Base-by-base conservation (phyloP, 2,329 filamentous ascomycete genomes). In the Chrysosphaeria jannelii region DNA sequence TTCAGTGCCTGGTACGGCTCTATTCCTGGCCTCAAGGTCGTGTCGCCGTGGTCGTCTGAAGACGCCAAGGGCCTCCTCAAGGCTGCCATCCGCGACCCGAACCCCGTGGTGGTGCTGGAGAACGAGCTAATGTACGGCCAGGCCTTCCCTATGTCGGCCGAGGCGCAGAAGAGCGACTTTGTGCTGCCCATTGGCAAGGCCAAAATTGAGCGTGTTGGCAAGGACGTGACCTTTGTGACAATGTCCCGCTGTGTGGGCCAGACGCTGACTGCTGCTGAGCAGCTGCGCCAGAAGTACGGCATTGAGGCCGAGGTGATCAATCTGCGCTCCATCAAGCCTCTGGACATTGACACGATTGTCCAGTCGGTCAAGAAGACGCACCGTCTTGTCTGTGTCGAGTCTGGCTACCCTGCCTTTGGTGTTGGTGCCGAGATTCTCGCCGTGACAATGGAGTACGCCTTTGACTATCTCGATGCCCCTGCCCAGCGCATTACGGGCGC, bases 321-420 rank as follows among this genome's bases (percentile, higher is more conserved):
- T 58, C 66, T 97, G 41, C 78, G 85, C 39, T 91, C 79, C 35
- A 53, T 97, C 51, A 97, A 93, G 60, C 85, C 85, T 20, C 61
- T 97, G 34, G 85, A 97, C 40, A 59, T 97, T 29, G 79, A 93
- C 48, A 60, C 76, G 34, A 93, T 97, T 39, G 57, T 93, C 47
- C 78, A 88, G 47, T 91, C 79, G 8, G 68, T 97, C 44, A 93
- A 97, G 72, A 97, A 97, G 69, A 97, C 85, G 10, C 70, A 74
- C 44, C 72, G 70, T 40, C 63, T 97, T 31, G 59, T 97, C 45
- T 66, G 65, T 20, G 76, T 97, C 35, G 81, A 93, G 51, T 91
- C 78, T 27, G 85, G 81, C 33, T 97, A 79, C 63, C 85, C 85
- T 31, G 74, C 75, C 39, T 97, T 79, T 42, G 85, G 85, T 44